Percentiles rank a stretch among this genome's conserved stretches.
Evolutionary conservation across 441 rosid species (phyloP).

Genomic region (Euphorbia celastroides): DNA sequence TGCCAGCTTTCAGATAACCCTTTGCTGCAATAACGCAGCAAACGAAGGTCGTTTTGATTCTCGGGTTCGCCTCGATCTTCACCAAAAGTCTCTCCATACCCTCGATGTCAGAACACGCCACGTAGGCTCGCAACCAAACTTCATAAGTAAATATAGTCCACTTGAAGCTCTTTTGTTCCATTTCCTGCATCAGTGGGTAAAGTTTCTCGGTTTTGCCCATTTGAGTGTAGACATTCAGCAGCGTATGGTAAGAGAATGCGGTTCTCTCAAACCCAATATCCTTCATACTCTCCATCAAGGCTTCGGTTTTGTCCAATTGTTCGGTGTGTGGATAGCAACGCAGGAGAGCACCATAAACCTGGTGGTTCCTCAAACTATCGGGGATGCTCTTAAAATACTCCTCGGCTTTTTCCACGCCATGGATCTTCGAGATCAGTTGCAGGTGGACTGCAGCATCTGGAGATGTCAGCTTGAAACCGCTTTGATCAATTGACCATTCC

Average conservation of each 20-base stretch:
- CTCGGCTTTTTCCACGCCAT: conserved; percentile 36
- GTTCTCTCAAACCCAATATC: conserved; percentile 22
- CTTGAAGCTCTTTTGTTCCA: conserved; percentile 31
- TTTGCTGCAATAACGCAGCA: conserved; percentile 27
- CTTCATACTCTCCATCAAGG: conserved; percentile 30
- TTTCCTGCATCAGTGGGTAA: conserved; percentile 34
- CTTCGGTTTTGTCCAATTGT: conserved; percentile 39
- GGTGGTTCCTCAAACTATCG: conserved; percentile 15
- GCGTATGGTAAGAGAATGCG: conserved; percentile 28
- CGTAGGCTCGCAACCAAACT: conserved; percentile 37
- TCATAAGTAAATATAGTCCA: conserved; percentile 22
- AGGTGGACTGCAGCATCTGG: conserved; percentile 32
- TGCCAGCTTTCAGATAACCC: conserved; percentile 34
- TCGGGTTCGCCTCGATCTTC: conserved; percentile 30
- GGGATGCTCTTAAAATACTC: conserved; percentile 32
- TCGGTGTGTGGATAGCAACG: conserved; percentile 30
- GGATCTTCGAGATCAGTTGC: conserved; percentile 40
- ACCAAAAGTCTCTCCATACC: conserved; percentile 36
- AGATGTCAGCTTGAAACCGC: conserved; percentile 14
- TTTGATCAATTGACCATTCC: conserved; percentile 30
- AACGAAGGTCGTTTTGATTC: conserved; percentile 24
- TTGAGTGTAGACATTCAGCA: conserved; percentile 31
- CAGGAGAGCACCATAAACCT: conserved; percentile 40
- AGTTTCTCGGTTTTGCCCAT: conserved; percentile 30
- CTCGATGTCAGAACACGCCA: conserved; percentile 22